Evolutionary conservation across 441 rosid genomes (phyloP), one percentile per base, ranked within the genome.

Genomic region (Arabidopsis lyrata): DNA sequence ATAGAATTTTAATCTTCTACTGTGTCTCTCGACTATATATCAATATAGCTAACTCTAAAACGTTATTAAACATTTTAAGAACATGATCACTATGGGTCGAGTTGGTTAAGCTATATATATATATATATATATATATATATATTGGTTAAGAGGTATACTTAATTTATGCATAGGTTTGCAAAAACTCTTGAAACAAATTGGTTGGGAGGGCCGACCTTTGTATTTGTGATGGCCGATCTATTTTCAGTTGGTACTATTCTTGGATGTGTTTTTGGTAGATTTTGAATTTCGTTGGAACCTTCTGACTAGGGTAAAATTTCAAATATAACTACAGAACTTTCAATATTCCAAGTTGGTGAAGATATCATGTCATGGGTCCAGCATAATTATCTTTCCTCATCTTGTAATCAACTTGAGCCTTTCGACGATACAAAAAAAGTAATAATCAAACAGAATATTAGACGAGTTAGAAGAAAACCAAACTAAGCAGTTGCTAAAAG

Each of bases 331-430:
- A 56, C 1, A 47, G 22, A 32, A 56, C 27, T 77, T 77, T 70
- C 68, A 77, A 64, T 64, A 57, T 57, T 49, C 76, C 38, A 70
- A 57, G 72, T 64, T 70, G 67, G 76, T 64, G 72, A 57, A 70
- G 27, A 35, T 41, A 48, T 61, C 54, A 76, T 48, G 72, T 50
- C 66, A 22, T 76, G 76, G 76, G 80, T 77, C 80, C 76, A 63
- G 64, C 66, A 41, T 59, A 15, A 64, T 64, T 16, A 64, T 49
- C 57, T 49, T 69, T 76, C 49, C 62, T 53, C 57, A 68, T 75
- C 69, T 68, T 60, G 8, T 45, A 24, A 75, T 75, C 78, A 68
- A 76, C 76, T 76, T 76, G 80, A 70, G 44, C 63, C 20, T 20
- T 70, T 63, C 42, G 69, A 61, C 34, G 53, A 39, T 74, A 74